phyloP scores from a whole-genome alignment of 129 eudicot species.

The Helichrysum umbraculigerum region DNA sequence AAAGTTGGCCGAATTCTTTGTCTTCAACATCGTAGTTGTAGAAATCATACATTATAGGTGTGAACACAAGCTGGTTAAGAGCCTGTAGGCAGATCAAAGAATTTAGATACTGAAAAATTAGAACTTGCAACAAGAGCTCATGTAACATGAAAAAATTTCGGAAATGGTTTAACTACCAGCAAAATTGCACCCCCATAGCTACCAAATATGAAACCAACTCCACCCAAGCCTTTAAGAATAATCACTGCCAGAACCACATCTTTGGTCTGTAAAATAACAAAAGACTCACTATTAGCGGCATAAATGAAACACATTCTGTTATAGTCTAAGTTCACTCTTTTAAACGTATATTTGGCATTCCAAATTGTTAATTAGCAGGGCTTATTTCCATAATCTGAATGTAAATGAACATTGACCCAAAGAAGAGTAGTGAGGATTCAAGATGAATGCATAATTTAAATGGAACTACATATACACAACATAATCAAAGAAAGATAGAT shows the following conservation, averaged over 20 bases:
- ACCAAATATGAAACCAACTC: conserved; percentile 41
- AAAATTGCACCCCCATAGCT: conserved; percentile 39
- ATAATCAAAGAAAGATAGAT: conserved; percentile 19
- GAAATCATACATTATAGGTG: conserved; percentile 46
- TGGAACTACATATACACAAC: not conserved
- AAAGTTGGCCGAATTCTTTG: conserved; percentile 30
- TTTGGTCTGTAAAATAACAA: conserved; percentile 31
- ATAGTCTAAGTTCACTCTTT: not conserved
- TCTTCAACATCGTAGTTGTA: conserved; percentile 43
- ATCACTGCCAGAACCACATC: conserved; percentile 32
- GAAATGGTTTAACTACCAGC: conserved; percentile 29
- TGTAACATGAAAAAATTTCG: not conserved
- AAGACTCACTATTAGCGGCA: conserved; percentile 19
- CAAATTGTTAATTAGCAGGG: not conserved
- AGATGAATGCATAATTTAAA: not conserved
- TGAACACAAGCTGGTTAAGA: conserved; percentile 40
- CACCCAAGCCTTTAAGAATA: conserved; percentile 43
- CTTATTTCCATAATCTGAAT: not conserved
- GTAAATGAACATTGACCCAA: conserved; percentile 17
- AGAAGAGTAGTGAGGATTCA: not conserved
- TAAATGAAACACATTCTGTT: not conserved
- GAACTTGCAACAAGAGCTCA: not conserved
- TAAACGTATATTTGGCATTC: not conserved
- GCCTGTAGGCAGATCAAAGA: conserved; percentile 21
- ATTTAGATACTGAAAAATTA: not conserved